Percentiles rank a stretch among this genome's conserved stretches.
Evolutionary conservation across 2,329 filamentous ascomycete genomes (phyloP).

Genomic region (Aspergillus novofumigatus): DNA sequence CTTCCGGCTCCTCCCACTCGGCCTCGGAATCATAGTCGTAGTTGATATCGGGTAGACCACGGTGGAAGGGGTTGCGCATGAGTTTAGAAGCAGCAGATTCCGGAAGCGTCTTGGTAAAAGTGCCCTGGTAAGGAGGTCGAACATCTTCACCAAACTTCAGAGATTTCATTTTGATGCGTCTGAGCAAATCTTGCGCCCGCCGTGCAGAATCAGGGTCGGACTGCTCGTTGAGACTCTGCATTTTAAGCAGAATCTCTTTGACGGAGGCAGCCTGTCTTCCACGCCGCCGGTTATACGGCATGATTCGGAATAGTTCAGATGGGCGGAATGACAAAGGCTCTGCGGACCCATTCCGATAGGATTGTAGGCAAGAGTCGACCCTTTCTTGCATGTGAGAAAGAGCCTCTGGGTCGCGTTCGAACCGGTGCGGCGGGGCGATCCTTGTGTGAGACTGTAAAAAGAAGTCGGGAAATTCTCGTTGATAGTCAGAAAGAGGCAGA

Average conservation of each 20-base stretch:
- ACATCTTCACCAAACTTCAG: slow-evolving; percentile 60
- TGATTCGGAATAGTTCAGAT: slow-evolving; percentile 35
- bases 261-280: slow-evolving; percentile 43
- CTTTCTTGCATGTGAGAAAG: slow-evolving; percentile 51
- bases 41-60: slow-evolving; percentile 50
- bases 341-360: slow-evolving; percentile 5
- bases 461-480: slow-evolving; percentile 74
- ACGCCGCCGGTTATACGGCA: slow-evolving; percentile 33
- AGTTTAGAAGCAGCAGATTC: slow-evolving; percentile 41
- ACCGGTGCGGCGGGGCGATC: slow-evolving; percentile 58
- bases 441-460: slow-evolving; percentile 69
- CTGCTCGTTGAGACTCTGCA: slow-evolving; percentile 46
- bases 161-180: slow-evolving; percentile 53
- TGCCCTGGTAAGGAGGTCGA: slow-evolving; percentile 60
- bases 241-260: slow-evolving; percentile 56
- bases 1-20: slow-evolving; percentile 64
- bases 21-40: slow-evolving; percentile 66
- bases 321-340: slow-evolving; percentile 24
- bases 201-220: slow-evolving; percentile 18
- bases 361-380: slow-evolving; percentile 39
- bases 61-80: slow-evolving; percentile 52
- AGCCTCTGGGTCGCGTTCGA: slow-evolving; percentile 56
- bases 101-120: slow-evolving; percentile 51
- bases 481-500: slow-evolving; percentile 51
- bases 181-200: slow-evolving; percentile 41